A percentile compares a stretch with the other conserved stretches of the same genome.
phyloP scores from a whole-genome alignment of 1,284 basidiomycete genomes.

The Schizophyllum amplum region DNA sequence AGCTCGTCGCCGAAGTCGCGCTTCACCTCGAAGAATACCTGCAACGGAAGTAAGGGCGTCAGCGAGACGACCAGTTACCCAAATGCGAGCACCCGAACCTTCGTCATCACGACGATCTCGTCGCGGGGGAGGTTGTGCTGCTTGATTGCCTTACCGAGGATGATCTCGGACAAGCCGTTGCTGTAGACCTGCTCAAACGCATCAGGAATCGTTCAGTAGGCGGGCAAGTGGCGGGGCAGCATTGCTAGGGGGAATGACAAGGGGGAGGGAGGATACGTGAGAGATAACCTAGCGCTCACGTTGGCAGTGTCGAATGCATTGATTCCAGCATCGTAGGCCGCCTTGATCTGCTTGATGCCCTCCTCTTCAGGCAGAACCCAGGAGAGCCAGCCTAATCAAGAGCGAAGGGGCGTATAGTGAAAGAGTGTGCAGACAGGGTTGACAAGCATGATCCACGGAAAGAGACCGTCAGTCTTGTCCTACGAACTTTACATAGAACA shows the following conservation, averaged over 20 bases:
- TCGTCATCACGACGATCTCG: constrained; percentile 75
- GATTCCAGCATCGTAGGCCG: constrained; percentile 53
- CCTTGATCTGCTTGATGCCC: constrained; percentile 3
- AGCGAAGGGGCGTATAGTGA: no score
- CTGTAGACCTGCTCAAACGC: constrained; percentile 49
- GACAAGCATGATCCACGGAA: no score
- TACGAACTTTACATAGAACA: no score
- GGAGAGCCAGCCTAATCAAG: not conserved
- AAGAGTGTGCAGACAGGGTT: no score
- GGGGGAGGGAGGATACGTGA: not conserved
- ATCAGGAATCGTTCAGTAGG: no score
- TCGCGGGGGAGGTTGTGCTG: constrained; percentile 61
- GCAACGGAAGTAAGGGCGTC: no score
- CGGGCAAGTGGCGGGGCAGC: no score
- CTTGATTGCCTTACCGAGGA: constrained; percentile 76
- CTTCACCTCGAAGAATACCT: constrained; percentile 30
- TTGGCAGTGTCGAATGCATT: constrained; percentile 65
- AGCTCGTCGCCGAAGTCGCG: constrained; percentile 17
- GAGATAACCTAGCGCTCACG: constrained; percentile 19
- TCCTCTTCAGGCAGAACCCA: constrained; percentile 6
- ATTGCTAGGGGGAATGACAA: no score
- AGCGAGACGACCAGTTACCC: not conserved
- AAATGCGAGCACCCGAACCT: constrained; percentile 20
- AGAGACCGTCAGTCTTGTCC: no score
- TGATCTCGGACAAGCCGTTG: constrained; percentile 61